A percentile compares a stretch with the other conserved stretches of the same genome.
phyloP scores from a whole-genome alignment of 345 rosid species.

The Dovyalis caffra region DNA sequence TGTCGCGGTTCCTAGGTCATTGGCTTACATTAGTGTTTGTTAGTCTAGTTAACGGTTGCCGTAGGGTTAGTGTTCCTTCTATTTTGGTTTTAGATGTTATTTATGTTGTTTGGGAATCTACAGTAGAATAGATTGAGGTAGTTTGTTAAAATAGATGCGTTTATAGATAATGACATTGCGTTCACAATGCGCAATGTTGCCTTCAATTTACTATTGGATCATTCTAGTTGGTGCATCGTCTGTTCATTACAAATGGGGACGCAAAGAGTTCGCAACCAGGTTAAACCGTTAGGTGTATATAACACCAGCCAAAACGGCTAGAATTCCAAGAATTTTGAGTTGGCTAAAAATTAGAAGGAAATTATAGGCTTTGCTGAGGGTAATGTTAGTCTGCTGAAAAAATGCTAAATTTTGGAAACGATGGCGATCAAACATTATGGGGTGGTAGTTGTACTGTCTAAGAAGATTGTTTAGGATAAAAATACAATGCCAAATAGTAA shows the following conservation, averaged over 20 bases:
- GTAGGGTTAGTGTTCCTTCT: conserved; percentile 26
- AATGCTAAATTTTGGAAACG: background rate
- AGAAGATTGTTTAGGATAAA: background rate
- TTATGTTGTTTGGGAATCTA: conserved; percentile 17
- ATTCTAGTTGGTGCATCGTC: background rate
- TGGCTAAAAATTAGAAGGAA: no score
- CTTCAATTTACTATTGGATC: background rate
- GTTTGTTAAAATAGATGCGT: conserved; percentile 25
- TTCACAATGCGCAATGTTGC: conserved; percentile 10
- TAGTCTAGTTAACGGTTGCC: conserved; percentile 26
- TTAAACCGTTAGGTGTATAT: no score
- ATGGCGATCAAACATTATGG: background rate
- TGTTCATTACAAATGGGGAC: background rate
- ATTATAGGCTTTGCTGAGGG: no score
- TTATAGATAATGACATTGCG: conserved; percentile 18
- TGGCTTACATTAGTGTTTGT: conserved; percentile 4
- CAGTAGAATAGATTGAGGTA: conserved; percentile 31
- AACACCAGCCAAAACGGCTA: background rate
- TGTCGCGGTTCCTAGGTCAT: conserved; percentile 6
- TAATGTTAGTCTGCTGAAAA: no score
- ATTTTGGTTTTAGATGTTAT: conserved; percentile 24
- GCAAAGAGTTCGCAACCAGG: background rate
- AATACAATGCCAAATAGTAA: no score
- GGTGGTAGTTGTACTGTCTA: background rate
- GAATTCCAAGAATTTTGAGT: background rate